Percentiles rank a stretch among this genome's conserved stretches.
phyloP scores from a whole-genome alignment of 257 asterid genomes.

The Paraleonurus japonicus region DNA sequence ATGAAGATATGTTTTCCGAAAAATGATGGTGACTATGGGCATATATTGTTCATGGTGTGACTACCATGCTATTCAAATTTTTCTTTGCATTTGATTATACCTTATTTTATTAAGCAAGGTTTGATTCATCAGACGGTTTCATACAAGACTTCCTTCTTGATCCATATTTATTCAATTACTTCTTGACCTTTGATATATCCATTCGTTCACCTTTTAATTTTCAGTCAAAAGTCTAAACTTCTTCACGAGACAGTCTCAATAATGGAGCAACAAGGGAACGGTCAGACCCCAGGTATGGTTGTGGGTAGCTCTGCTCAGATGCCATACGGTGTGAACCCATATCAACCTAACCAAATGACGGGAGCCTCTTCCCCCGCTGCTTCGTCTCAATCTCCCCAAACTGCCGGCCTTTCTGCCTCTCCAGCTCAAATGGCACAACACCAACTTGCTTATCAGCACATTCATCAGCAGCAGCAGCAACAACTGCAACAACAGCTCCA shows the following conservation, averaged over 20 bases:
- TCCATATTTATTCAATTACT: neutral
- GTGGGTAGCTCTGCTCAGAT: slow-evolving; percentile 62
- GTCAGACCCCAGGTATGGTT: slow-evolving; percentile 68
- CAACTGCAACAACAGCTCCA: slow-evolving; percentile 89
- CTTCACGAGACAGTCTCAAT: slow-evolving; percentile 18
- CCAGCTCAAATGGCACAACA: slow-evolving; percentile 86
- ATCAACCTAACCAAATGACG: slow-evolving; percentile 72
- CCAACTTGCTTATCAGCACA: slow-evolving; percentile 95
- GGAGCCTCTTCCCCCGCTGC: slow-evolving; percentile 58
- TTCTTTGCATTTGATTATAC: neutral
- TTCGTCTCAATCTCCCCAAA: slow-evolving; percentile 64
- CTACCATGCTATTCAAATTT: slow-evolving; percentile 7
- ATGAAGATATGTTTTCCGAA: neutral
- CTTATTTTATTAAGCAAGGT: neutral
- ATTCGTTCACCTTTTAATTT: neutral
- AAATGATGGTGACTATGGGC: neutral
- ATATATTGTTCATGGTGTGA: neutral
- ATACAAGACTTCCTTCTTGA: no score
- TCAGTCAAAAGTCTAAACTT: slow-evolving; percentile 21
- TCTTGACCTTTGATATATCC: neutral
- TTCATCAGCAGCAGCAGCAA: slow-evolving; percentile 91
- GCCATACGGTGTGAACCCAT: slow-evolving; percentile 61
- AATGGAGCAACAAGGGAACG: slow-evolving; percentile 95
- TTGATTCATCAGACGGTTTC: no score
- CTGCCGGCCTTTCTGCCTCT: slow-evolving; percentile 67